Evolutionary conservation across 2,329 filamentous ascomycete species (phyloP).

Genomic region (Exophiala aquamarina): DNA sequence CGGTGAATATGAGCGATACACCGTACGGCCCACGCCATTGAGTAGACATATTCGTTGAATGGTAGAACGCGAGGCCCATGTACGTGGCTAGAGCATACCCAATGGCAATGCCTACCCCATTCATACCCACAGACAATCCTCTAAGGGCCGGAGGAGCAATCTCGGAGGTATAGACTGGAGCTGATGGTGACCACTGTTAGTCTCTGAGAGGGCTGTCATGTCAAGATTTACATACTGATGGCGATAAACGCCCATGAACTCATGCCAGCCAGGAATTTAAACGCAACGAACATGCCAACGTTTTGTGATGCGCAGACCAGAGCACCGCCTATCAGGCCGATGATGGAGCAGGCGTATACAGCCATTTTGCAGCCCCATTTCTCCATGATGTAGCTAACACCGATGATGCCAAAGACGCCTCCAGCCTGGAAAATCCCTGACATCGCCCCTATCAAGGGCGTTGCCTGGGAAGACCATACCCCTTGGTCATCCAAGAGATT

Average conservation of each 20-base stretch:
- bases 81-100: constrained; percentile 14
- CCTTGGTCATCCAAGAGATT: constrained; percentile 8
- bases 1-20: constrained; percentile 4
- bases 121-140: constrained; percentile 11
- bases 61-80: constrained; percentile 17
- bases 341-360: constrained; percentile 34
- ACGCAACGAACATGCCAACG: constrained; percentile 30
- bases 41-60: neutral
- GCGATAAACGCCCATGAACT: constrained; percentile 32
- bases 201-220: constrained; percentile 11
- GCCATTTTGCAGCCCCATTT: constrained; percentile 38
- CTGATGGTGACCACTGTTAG: constrained; percentile 29
- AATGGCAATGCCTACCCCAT: constrained; percentile 7
- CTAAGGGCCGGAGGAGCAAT: constrained; percentile 13
- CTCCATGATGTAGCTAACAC: neutral
- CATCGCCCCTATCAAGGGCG: constrained; percentile 11
- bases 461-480: neutral
- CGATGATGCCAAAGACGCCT: constrained; percentile 32
- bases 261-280: constrained; percentile 39
- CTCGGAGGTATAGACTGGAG: constrained; percentile 27
- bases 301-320: constrained; percentile 34
- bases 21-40: constrained; percentile 15
- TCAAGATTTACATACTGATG: neutral
- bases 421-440: constrained; percentile 33
- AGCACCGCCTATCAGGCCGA: constrained; percentile 36